Evolutionary conservation across 495 filamentous ascomycete genomes (phyloP), one percentile per base, ranked within the genome.

Genomic region (Saxispiralis lemnorum): DNA sequence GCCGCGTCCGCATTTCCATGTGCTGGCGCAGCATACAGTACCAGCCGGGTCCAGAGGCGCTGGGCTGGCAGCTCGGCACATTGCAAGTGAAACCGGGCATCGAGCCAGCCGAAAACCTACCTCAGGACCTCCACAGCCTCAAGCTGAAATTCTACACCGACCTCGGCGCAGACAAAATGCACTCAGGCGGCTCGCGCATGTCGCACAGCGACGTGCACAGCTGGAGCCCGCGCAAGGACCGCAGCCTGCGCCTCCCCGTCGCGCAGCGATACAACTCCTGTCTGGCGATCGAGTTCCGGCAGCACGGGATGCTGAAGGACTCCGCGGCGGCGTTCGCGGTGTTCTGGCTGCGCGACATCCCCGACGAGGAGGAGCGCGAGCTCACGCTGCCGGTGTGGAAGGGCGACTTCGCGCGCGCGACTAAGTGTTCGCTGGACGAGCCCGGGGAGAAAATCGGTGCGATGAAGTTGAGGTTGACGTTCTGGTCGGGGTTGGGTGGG

Each of bases 31-130:
- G 76, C 35, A 66, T 81, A 16, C 65, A 78, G 41, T 48, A 78
- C 12, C 62, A 76, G 35, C 54, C 73, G 12, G 71, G 69, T 1
- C 54, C 51, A 30, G 60, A 69, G 33, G 56, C 78, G 17, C 58
- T 71, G 1, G 79, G 79, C 0, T 78, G 77, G 71, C 69, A 79
- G 10, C 76, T 73, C 44, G 79, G 78, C 2, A 79, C 76, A 1
- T 41, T 82, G 1, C 73, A 79, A 43, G 63, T 82, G 16, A 49
- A 58, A 7, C 51, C 58, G 1, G 45, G 51, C 9, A 47, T 63
- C n/a, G 59, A 56, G 14, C 55, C 55, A 1, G 49, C 41, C 5
- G 62, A 64, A 16, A n/a, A 28, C 24, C 42, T 75, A 0, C 57
- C 65, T 0, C 38, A 64, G 3, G 62, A 66, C 5, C 51, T 78